Conservation (phyloP, 352 stramenopile species). For the Globisporangium nodosum region DNA sequence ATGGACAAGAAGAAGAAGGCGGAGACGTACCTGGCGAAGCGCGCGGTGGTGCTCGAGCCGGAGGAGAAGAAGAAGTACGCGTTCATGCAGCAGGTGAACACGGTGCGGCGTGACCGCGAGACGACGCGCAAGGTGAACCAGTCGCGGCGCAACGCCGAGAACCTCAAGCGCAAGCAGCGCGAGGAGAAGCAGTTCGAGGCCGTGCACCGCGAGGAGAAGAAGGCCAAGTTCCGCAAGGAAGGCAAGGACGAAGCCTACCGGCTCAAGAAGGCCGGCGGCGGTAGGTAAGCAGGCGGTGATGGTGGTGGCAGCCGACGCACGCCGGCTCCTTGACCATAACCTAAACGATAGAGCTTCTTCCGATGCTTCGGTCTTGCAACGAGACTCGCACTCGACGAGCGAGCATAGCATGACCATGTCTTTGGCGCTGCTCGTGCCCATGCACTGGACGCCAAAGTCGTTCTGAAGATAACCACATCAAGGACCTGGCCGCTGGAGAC, state of each 20-base stretch:
- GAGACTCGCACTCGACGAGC: no score
- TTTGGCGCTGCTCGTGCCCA: no score
- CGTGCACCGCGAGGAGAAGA: conserved; percentile 79
- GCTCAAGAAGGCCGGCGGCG: conserved; percentile 37
- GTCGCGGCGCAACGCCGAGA: conserved; percentile 72
- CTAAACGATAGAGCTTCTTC: not conserved
- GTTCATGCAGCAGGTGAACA: conserved; percentile 97
- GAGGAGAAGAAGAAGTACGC: conserved; percentile 96
- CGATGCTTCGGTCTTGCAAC: no score
- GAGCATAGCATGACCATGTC: no score
- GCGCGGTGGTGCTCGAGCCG: conserved; percentile 93
- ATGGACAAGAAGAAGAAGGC: conserved; percentile 81
- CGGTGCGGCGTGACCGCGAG: conserved; percentile 95
- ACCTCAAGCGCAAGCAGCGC: conserved; percentile 90
- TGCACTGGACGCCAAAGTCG: no score
- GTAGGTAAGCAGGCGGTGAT: not conserved
- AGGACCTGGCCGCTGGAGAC: not conserved
- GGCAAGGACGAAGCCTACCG: conserved; percentile 69
- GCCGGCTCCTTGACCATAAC: not conserved
- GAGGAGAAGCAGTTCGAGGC: conserved; percentile 89
- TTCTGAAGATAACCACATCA: not conserved
- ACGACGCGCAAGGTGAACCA: conserved; percentile 93
- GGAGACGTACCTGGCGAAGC: conserved; percentile 82
- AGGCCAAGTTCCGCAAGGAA: conserved; percentile 79
- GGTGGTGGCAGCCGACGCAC: not conserved